These are phyloP conservation scores for Cytospora piceicola DNA, from an alignment of 2,329 filamentous ascomycete genomes.

Conservation along the genomic window DNA sequence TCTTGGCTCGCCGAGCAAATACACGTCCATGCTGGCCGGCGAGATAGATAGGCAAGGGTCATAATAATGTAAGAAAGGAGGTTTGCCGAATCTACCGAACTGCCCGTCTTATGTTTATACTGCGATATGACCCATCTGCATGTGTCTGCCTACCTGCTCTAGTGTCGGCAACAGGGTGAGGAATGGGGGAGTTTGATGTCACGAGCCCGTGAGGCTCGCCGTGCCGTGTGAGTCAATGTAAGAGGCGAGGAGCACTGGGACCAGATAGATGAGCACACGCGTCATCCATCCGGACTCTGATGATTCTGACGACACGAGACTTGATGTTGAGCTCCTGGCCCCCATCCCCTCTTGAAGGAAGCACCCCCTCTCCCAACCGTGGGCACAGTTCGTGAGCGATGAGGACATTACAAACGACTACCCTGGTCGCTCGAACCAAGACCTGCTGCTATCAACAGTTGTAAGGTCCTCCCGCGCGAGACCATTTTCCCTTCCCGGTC, in stretches of 20 bases:
- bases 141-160: neutral
- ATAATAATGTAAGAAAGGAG: neutral
- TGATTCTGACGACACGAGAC: too few species aligned
- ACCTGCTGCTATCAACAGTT: neutral
- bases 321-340: too few species aligned
- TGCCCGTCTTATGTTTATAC: neutral
- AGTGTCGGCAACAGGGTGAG: neutral
- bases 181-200: neutral
- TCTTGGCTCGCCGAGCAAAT: neutral
- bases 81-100: neutral
- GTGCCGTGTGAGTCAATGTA: neutral
- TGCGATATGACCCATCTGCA: neutral
- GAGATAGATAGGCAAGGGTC: slow-evolving; percentile 4
- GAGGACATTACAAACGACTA: too few species aligned
- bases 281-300: too few species aligned
- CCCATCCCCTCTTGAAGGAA: too few species aligned
- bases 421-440: too few species aligned
- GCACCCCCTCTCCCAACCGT: too few species aligned
- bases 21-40: neutral
- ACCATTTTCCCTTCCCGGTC: neutral
- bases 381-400: too few species aligned
- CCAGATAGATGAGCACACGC: too few species aligned
- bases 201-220: neutral
- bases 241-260: too few species aligned
- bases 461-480: neutral